phyloP scores from a whole-genome alignment of 2,329 filamentous ascomycete genomes.

The Pseudodiploospora longispora region DNA sequence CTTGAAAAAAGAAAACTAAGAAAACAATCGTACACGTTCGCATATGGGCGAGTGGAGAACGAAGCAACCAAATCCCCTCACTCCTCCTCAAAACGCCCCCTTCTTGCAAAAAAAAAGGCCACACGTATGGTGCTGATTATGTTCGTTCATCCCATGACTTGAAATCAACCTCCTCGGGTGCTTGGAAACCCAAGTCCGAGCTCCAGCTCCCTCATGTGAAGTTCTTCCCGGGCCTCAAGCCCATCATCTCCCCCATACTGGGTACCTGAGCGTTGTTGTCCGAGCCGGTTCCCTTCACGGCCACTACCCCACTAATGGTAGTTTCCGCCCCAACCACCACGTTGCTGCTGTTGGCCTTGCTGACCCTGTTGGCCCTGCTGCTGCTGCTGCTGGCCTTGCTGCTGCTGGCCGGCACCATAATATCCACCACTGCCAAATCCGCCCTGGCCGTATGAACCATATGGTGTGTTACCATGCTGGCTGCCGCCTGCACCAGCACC shows the following conservation, averaged over 20 bases:
- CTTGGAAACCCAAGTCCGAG: constrained; percentile 9
- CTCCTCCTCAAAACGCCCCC: constrained; percentile 5
- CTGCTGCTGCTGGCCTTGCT: constrained; percentile 28
- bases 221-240: constrained; percentile 4
- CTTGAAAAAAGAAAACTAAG: constrained; percentile 15
- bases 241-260: constrained; percentile 1
- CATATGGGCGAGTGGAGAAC: constrained; percentile 12
- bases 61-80: constrained; percentile 9
- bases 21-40: constrained; percentile 31
- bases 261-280: constrained; percentile 5
- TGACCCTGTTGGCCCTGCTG: constrained; percentile 22
- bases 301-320: constrained; percentile 40
- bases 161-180: constrained; percentile 11
- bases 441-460: constrained; percentile 44
- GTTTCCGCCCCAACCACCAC: constrained; percentile 53
- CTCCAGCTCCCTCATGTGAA: constrained; percentile 11
- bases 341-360: constrained; percentile 29
- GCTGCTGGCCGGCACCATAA: constrained; percentile 33
- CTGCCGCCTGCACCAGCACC: constrained; percentile 41
- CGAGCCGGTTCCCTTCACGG: constrained; percentile 18
- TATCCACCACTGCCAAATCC: constrained; percentile 40
- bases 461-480: constrained; percentile 45
- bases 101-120: constrained; percentile 11
- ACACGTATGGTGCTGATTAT: constrained; percentile 23
- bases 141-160: constrained; percentile 19